Percentiles rank a stretch among this genome's conserved stretches.
Conservation (phyloP, 495 filamentous ascomycete species). For the Aspergillus cristatus region DNA sequence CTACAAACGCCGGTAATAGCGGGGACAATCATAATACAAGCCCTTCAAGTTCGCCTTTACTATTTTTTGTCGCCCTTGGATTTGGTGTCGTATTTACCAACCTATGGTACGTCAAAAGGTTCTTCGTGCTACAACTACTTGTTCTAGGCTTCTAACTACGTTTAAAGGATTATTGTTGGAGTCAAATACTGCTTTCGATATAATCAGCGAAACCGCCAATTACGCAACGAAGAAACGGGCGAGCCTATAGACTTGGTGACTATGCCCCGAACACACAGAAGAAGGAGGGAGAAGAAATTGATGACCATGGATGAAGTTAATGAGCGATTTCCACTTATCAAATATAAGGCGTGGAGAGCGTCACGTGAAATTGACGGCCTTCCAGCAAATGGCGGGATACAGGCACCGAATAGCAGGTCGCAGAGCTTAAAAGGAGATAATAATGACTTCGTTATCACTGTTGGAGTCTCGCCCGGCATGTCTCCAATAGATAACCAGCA, state of each 20-base stretch:
- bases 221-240: constrained; percentile 71
- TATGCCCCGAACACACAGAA: constrained; percentile 70
- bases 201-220: constrained; percentile 81
- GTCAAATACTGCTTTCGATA: constrained; percentile 99
- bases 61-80: constrained; percentile 95
- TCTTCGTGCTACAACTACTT: too few relatives aligned
- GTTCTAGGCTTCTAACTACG: too few relatives aligned
- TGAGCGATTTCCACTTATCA: constrained; percentile 86
- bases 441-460: constrained; percentile 7
- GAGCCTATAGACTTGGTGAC: constrained; percentile 74
- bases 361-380: constrained; percentile 74
- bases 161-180: constrained; percentile 91
- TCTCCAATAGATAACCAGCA: constrained; percentile 10
- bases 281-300: constrained; percentile 89
- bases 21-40: constrained; percentile 24
- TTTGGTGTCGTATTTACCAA: constrained; percentile 99
- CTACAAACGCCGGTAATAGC: constrained; percentile 12
- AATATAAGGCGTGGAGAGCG: constrained; percentile 93
- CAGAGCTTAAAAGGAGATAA: constrained; percentile 17
- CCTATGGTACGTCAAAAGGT: constrained; percentile 60
- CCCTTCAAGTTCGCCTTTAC: constrained; percentile 78
- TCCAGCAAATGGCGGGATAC: constrained; percentile 75
- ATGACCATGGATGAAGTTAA: constrained; percentile 99
- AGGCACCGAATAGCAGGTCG: constrained; percentile 44
- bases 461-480: constrained; percentile 5